Conservation (phyloP, 129 eudicot genomes). For the Saposhnikovia divaricata region DNA sequence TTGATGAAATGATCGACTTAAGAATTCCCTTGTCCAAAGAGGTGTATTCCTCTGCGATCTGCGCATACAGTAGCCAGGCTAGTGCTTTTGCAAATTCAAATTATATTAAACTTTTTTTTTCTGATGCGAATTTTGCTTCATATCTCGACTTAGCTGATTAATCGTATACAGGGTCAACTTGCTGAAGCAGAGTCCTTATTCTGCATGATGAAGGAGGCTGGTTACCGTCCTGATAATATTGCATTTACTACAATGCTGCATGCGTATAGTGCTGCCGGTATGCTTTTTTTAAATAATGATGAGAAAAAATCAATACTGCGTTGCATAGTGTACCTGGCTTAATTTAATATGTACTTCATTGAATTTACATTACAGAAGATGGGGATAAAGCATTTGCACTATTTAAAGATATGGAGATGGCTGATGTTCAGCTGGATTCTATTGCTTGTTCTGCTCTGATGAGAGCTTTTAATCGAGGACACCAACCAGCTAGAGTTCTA, state of each 20-base stretch:
- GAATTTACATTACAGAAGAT: constrained; percentile 39
- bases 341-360: neutral
- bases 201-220: constrained; percentile 57
- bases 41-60: constrained; percentile 80
- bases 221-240: constrained; percentile 67
- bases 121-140: neutral
- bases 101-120: constrained; percentile 10
- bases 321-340: neutral
- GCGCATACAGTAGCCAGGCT: constrained; percentile 80
- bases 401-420: constrained; percentile 82
- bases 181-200: constrained; percentile 69
- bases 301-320: neutral
- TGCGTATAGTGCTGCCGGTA: constrained; percentile 69
- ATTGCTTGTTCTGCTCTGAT: constrained; percentile 84
- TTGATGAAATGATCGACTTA: constrained; percentile 55
- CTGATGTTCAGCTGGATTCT: constrained; percentile 65
- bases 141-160: neutral
- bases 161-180: constrained; percentile 54
- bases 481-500: constrained; percentile 72
- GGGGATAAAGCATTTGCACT: constrained; percentile 67
- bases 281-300: constrained; percentile 5
- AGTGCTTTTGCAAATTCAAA: constrained; percentile 16
- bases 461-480: constrained; percentile 77
- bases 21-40: constrained; percentile 59
- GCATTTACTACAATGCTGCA: constrained; percentile 84